Evolutionary conservation across 129 eudicot species (phyloP).

Genomic region (Chrysanthemum makinoi): DNA sequence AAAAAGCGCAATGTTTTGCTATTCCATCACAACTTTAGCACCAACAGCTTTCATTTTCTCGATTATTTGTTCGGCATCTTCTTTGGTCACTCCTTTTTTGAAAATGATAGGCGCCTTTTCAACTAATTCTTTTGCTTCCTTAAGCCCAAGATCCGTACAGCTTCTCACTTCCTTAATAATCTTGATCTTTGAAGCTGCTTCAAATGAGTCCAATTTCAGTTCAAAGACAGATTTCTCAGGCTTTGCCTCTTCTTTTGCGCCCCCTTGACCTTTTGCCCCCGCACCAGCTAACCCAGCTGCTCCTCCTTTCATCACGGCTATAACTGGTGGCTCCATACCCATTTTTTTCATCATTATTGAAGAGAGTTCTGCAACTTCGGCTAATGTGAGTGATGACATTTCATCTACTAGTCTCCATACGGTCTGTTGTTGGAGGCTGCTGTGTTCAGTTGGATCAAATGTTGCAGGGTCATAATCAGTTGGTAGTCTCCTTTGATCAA

Average conservation of each 20-base stretch:
- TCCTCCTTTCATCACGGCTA: too few relatives aligned
- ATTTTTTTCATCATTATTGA: too few relatives aligned
- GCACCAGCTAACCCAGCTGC: not conserved
- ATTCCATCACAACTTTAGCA: slow-evolving; percentile 79
- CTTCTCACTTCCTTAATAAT: slow-evolving; percentile 71
- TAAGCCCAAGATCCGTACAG: slow-evolving; percentile 72
- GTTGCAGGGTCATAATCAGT: slow-evolving; percentile 87
- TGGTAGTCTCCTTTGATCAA: slow-evolving; percentile 83
- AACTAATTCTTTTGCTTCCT: slow-evolving; percentile 87
- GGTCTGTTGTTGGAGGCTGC: slow-evolving; percentile 91
- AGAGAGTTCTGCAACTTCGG: too few relatives aligned
- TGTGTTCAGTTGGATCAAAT: slow-evolving; percentile 77
- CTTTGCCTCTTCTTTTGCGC: slow-evolving; percentile 52
- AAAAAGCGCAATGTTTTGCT: slow-evolving; percentile 21
- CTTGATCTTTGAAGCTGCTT: slow-evolving; percentile 45
- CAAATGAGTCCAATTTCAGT: slow-evolving; percentile 69
- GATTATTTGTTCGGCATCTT: slow-evolving; percentile 72
- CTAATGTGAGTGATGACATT: slow-evolving; percentile 8
- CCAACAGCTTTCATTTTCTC: slow-evolving; percentile 87
- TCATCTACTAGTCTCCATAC: slow-evolving; percentile 90
- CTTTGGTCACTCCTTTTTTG: slow-evolving; percentile 75
- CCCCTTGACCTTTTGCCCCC: slow-evolving; percentile 32
- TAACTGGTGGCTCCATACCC: too few relatives aligned
- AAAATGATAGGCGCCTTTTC: slow-evolving; percentile 71
- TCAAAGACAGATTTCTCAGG: slow-evolving; percentile 77